These are phyloP conservation scores for Saccharomyces hybrid DNA, from an alignment of 1,139 yeast genomes.

Conservation along the genomic window DNA sequence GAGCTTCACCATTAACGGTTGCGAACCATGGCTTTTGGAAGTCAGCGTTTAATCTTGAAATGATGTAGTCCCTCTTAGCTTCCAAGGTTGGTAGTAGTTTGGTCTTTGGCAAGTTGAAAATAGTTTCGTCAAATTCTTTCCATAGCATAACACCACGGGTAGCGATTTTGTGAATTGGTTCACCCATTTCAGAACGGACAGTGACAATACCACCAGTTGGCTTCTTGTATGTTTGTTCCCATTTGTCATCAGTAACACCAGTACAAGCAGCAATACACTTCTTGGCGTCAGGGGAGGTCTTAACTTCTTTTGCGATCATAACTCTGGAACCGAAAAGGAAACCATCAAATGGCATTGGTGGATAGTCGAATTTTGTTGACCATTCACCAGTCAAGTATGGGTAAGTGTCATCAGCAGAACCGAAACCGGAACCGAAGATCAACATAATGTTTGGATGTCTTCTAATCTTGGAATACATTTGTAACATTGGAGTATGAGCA, in stretches of 20 bases:
- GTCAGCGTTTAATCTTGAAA: constrained; percentile 79
- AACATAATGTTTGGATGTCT: constrained; percentile 81
- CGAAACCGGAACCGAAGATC: constrained; percentile 97
- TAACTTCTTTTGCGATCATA: constrained; percentile 95
- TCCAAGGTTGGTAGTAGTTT: constrained; percentile 76
- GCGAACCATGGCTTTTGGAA: constrained; percentile 97
- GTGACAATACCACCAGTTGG: constrained; percentile 97
- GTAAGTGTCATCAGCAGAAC: constrained; percentile 92
- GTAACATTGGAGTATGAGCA: constrained; percentile 95
- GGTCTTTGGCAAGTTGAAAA: constrained; percentile 84
- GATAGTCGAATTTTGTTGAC: constrained; percentile 78
- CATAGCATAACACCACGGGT: constrained; percentile 96
- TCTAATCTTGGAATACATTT: constrained; percentile 93
- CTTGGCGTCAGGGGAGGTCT: constrained; percentile 90
- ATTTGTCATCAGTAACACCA: constrained; percentile 79
- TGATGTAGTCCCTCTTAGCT: constrained; percentile 81
- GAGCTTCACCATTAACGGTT: constrained; percentile 59
- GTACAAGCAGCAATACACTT: constrained; percentile 81
- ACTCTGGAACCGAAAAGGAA: constrained; percentile 92
- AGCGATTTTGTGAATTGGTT: constrained; percentile 97
- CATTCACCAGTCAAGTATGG: constrained; percentile 97
- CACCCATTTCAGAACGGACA: constrained; percentile 98
- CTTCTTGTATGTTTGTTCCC: constrained; percentile 93
- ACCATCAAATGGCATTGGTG: constrained; percentile 99
- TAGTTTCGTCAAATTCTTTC: constrained; percentile 93